Evolutionary conservation across 2,329 filamentous ascomycete genomes (phyloP).

Genomic region (Penicillium psychrosexuale): DNA sequence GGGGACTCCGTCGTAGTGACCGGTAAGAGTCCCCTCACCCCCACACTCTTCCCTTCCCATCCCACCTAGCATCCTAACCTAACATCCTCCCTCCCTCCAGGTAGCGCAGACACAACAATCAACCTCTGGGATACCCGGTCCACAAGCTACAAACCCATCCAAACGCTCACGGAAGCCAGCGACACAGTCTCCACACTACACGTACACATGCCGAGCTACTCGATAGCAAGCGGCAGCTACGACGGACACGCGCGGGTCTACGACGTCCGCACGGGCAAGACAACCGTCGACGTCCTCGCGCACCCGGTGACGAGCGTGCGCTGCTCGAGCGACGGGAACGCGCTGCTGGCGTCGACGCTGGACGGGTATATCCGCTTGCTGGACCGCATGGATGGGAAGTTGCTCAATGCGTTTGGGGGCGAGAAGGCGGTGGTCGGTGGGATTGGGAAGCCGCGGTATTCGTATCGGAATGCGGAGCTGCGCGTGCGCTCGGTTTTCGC

Average conservation of each 20-base stretch:
- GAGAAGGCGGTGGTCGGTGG: constrained; percentile 38
- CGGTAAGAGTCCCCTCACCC: constrained; percentile 32
- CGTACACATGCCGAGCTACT: constrained; percentile 39
- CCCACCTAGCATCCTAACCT: not conserved
- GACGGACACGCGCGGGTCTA: constrained; percentile 80
- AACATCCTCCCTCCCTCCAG: constrained; percentile 21
- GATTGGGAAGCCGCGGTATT: constrained; percentile 23
- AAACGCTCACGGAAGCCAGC: constrained; percentile 41
- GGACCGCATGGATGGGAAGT: constrained; percentile 70
- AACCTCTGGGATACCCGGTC: constrained; percentile 45
- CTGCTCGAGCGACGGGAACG: constrained; percentile 68
- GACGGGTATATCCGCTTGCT: constrained; percentile 77
- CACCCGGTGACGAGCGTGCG: constrained; percentile 71
- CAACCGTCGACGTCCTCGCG: constrained; percentile 66
- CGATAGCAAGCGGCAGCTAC: constrained; percentile 72
- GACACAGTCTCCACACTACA: constrained; percentile 44
- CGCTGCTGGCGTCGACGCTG: constrained; percentile 69
- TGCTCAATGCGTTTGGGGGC: constrained; percentile 68
- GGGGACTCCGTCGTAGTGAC: constrained; percentile 70
- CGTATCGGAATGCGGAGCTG: constrained; percentile 63
- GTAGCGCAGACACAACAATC: constrained; percentile 44
- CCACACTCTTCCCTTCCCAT: not conserved
- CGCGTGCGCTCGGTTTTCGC: constrained; percentile 75
- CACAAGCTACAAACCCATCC: constrained; percentile 42
- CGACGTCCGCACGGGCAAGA: constrained; percentile 72